Base-by-base conservation (phyloP, 2,329 filamentous ascomycete genomes). In the Alternaria sp. region DNA sequence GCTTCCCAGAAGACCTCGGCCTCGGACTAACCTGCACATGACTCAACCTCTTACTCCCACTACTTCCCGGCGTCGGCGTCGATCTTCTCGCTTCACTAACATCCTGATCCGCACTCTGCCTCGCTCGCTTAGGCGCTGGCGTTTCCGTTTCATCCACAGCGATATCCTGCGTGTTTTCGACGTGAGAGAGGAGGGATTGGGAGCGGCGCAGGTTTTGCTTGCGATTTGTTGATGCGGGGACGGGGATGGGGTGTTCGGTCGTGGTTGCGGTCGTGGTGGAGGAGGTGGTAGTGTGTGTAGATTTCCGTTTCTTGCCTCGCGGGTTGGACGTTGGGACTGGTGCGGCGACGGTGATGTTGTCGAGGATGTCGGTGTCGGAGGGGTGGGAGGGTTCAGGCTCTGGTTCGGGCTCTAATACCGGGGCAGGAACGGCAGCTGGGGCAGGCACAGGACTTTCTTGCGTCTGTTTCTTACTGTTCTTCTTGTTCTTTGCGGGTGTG, bases 281-380 rank as follows among this genome's bases (percentile, higher is more conserved):
- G 51, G 30, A 5, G 1, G 32, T 21, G 3, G 69, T 59, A 17
- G 56, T 56, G 45, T 47, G 54, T 60, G 62, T 69, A 7, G 70
- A 62, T 54, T 72, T 74, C 15, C 74, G 62, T 70, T 72, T 75
- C 44, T 56, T 71, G 10, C 50, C 43, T n/a, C 17, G 49, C 2
- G 54, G 44, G 12, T 47, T 67, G 3, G 58, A 55, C 5, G 54
- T 15, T 26, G 44, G 49, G 5, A 71, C 62, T 5, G 49, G 36
- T 5, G 65, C 63, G 17, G 75, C 77, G 19, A 83, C 79, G 15
- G 81, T 72, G 52, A 83, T 83, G 58, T 79, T 81, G 45, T 81
- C 81, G 21, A 74, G 74, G 19, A 81, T 74, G 6, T 72, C 74
- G 7, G 80, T 77, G 2, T 77, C 71, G 5, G 78, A 71, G 8